Conservation (phyloP, 352 stramenopile genomes). For the Globisporangium recalcitrans region DNA sequence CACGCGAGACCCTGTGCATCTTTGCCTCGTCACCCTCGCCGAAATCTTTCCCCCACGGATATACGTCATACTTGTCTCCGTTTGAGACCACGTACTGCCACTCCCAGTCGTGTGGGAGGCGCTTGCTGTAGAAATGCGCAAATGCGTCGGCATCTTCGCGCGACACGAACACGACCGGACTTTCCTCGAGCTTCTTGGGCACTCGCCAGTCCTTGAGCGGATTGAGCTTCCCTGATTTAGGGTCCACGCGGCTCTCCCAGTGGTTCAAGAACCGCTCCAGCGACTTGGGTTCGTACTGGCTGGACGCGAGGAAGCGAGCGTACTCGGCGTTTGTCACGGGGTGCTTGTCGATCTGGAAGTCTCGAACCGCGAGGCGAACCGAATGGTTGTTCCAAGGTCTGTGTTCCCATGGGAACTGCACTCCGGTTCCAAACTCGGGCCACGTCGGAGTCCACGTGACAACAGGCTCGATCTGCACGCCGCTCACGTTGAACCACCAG, state of each 20-base stretch:
- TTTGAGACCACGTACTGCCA: slow-evolving; percentile 86
- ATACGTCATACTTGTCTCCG: slow-evolving; percentile 44
- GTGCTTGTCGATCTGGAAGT: slow-evolving; percentile 70
- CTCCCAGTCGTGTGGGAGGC: slow-evolving; percentile 79
- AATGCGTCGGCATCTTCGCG: slow-evolving; percentile 70
- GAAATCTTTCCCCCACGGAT: slow-evolving; percentile 52
- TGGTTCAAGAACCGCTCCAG: slow-evolving; percentile 69
- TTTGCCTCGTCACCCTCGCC: slow-evolving; percentile 3
- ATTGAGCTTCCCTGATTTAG: slow-evolving; percentile 7
- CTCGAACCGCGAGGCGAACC: slow-evolving; percentile 45
- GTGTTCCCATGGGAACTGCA: slow-evolving; percentile 83
- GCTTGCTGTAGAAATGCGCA: slow-evolving; percentile 62
- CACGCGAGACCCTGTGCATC: slow-evolving; percentile 28
- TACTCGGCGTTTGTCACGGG: slow-evolving; percentile 80
- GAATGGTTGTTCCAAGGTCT: slow-evolving; percentile 80
- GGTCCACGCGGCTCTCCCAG: slow-evolving; percentile 45
- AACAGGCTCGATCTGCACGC: slow-evolving; percentile 80
- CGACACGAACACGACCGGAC: slow-evolving; percentile 70
- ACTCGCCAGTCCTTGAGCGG: slow-evolving; percentile 39
- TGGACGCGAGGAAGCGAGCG: slow-evolving; percentile 41
- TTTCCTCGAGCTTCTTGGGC: slow-evolving; percentile 38
- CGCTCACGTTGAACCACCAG: slow-evolving; percentile 82
- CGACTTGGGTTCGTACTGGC: slow-evolving; percentile 47
- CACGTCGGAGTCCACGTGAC: slow-evolving; percentile 57
- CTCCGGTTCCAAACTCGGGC: slow-evolving; percentile 50